Base-by-base conservation (phyloP, 306 rosid species). In the Pyrus pyrifolia region DNA sequence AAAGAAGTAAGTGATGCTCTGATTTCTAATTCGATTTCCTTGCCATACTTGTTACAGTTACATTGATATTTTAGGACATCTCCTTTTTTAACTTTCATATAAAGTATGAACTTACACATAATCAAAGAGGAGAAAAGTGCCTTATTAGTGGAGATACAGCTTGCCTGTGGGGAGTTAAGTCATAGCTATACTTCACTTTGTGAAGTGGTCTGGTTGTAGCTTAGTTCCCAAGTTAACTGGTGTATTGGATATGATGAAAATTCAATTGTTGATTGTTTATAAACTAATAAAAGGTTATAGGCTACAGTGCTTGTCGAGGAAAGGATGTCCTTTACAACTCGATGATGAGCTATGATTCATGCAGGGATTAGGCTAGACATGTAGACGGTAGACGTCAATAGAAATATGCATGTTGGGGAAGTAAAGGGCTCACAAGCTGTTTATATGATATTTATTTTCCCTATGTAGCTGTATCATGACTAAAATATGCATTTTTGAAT, bases 1-100 rank as follows among this genome's bases (percentile, higher is more conserved):
- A 69, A 84, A 68, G 67, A 91, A 86, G 99, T 95, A 78, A 90
- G 98, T 90, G 70, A 75, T 55, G n/a, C 59, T 52, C 6, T 40
- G 33, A 81, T 12, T 58, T 67, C 66, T 76, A 58, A 69, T 21
- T 65, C 3, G 25, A 23, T 33, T 61, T 71, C 53, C 60, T 52
- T 8, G 19, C 38, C 46, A 21, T 63, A 8, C 7, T 6, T 3
- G 40, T 35, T 35, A 35, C 40, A 35, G 9, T 31, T 19, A 21
- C 31, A 22, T 40, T 68, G 58, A 22, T 68, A 15, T 55, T 52
- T 57, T 1, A 38, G 57, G 58, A 25, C 13, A 59, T 60, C 12
- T 29, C 11, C 55, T 23, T 9, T 63, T 71, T 13, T 35, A 65
- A 78, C 12, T 40, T 13, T 46, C 21, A 31, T 49, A 15, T 13